These are phyloP conservation scores for Akanthomyces uredinophilus DNA, from an alignment of 2,329 filamentous ascomycete genomes.

Conservation along the genomic window DNA sequence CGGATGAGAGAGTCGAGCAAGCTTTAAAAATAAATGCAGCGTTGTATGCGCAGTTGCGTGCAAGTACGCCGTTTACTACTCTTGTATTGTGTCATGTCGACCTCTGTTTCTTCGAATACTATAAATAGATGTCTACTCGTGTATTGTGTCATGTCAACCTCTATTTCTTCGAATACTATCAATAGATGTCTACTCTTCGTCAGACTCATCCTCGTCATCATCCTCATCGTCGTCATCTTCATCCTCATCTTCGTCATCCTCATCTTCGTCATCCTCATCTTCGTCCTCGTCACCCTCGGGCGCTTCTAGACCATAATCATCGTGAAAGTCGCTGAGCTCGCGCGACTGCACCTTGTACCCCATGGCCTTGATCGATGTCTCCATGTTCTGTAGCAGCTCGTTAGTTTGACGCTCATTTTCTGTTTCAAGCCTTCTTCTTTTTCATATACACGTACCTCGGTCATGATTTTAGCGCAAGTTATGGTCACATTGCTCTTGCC, in stretches of 20 bases:
- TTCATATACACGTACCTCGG: constrained; percentile 57
- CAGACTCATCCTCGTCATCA: constrained; percentile 23
- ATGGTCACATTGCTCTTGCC: constrained; percentile 79
- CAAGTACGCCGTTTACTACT: not conserved
- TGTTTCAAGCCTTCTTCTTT: not conserved
- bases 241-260: constrained; percentile 44
- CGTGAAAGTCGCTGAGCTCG: constrained; percentile 73
- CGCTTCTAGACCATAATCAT: constrained; percentile 77
- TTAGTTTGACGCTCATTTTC: constrained; percentile 8
- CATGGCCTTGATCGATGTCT: constrained; percentile 65
- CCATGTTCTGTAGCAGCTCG: constrained; percentile 54
- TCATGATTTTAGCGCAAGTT: constrained; percentile 80
- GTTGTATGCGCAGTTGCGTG: not conserved
- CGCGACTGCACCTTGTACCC: constrained; percentile 77
- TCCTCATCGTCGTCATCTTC: constrained; percentile 29
- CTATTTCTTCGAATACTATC: not conserved
- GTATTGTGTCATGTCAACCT: not conserved
- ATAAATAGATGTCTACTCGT: constrained; percentile 13
- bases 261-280: constrained; percentile 54
- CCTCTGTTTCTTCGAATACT: not conserved
- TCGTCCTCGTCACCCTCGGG: constrained; percentile 56
- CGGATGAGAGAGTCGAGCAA: not conserved
- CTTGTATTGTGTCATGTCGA: not conserved
- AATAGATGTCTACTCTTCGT: constrained; percentile 26
- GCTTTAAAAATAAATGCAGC: not conserved